Percentiles rank a stretch among this genome's conserved stretches.
phyloP scores from a whole-genome alignment of 148 eudicot species.

The Chenopodium berlandieri region DNA sequence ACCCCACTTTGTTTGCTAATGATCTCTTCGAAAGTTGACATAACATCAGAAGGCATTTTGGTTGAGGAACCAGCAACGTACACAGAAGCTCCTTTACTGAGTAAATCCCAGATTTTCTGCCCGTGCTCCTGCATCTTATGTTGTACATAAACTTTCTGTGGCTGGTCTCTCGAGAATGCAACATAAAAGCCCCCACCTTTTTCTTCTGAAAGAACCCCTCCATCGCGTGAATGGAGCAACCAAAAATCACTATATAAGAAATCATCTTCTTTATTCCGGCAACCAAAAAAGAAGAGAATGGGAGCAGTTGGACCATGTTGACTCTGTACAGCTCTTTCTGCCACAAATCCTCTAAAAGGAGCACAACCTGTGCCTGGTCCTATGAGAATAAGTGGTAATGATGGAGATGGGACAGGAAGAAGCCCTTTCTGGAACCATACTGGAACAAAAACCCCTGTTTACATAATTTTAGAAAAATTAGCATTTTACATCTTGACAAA shows the following conservation, averaged over 20 bases:
- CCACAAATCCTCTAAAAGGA: conserved; percentile 82
- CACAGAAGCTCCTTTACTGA: conserved; percentile 62
- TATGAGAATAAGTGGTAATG: conserved; percentile 84
- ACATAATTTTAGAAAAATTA: conserved; percentile 6
- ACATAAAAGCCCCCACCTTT: conserved; percentile 87
- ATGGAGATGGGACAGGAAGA: conserved; percentile 76
- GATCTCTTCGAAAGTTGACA: conserved; percentile 73
- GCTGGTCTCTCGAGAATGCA: conserved; percentile 84
- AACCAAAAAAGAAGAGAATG: conserved; percentile 81
- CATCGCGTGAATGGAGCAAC: conserved; percentile 51
- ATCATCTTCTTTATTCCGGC: conserved; percentile 65
- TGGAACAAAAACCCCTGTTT: conserved; percentile 58
- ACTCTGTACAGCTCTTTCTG: conserved; percentile 65
- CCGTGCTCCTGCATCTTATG: conserved; percentile 76
- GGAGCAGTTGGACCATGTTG: conserved; percentile 57
- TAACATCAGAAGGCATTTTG: conserved; percentile 86
- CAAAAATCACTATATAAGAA: conserved; percentile 78
- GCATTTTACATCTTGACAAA: conserved; percentile 1
- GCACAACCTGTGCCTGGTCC: conserved; percentile 99
- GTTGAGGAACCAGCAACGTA: conserved; percentile 85
- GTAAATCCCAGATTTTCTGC: conserved; percentile 53
- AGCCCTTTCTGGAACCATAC: conserved; percentile 84
- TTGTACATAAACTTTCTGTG: conserved; percentile 81
- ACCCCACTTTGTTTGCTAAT: conserved; percentile 59
- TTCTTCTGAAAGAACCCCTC: conserved; percentile 69